Evolutionary conservation across 768 basidiomycete species (phyloP).

Genomic region (Boletus sp.): DNA sequence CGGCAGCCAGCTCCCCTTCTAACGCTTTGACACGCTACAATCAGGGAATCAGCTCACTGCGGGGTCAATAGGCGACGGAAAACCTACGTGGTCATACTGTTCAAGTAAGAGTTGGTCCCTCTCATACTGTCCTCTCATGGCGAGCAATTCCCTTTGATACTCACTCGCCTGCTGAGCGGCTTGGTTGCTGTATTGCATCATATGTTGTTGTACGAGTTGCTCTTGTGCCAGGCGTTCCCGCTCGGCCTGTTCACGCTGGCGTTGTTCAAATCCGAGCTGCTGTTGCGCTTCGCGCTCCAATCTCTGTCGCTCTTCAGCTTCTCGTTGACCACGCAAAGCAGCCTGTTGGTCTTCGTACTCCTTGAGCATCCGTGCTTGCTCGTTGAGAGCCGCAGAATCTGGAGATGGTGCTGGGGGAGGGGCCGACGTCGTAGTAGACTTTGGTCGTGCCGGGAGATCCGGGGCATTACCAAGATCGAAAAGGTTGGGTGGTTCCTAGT

Average conservation of each 20-base stretch:
- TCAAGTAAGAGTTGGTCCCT: conserved; percentile 96
- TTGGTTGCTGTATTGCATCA: conserved; percentile 78
- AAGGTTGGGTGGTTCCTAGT: conserved; percentile 94
- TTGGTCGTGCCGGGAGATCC: conserved; percentile 82
- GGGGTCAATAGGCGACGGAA: neutral
- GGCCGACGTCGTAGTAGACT: conserved; percentile 50
- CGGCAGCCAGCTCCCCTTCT: conserved; percentile 81
- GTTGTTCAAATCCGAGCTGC: conserved; percentile 85
- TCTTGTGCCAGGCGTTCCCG: conserved; percentile 87
- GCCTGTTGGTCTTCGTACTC: conserved; percentile 95
- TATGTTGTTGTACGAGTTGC: conserved; percentile 78
- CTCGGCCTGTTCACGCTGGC: conserved; percentile 86
- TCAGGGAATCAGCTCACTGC: conserved; percentile 7
- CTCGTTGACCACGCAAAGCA: conserved; percentile 77
- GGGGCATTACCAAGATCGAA: conserved; percentile 80
- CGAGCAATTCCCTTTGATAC: conserved; percentile 86
- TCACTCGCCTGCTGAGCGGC: conserved; percentile 74
- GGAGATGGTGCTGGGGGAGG: conserved; percentile 76
- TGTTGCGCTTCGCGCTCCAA: conserved; percentile 75
- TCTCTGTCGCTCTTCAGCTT: conserved; percentile 80
- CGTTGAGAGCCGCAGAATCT: conserved; percentile 69
- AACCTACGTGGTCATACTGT: conserved; percentile 85
- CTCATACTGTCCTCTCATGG: conserved; percentile 95
- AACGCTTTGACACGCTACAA: conserved; percentile 89
- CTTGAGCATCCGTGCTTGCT: conserved; percentile 92